Evolutionary conservation across 805 yeast genomes (phyloP).

Genomic region (Tetrapisispora pingtungensis): DNA sequence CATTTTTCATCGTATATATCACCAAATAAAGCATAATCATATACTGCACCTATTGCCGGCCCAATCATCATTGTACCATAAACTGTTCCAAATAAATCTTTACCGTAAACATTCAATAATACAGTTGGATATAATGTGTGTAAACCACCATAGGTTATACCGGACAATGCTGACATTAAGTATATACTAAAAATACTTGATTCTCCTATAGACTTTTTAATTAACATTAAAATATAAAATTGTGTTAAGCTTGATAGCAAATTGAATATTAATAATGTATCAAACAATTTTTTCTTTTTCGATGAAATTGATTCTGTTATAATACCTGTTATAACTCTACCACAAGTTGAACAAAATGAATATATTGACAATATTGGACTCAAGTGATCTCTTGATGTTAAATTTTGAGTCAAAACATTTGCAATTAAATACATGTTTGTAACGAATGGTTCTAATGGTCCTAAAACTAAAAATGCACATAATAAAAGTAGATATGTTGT

Average conservation of each 20-base stretch:
- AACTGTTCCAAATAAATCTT: constrained; percentile 78
- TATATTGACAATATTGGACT: constrained; percentile 43
- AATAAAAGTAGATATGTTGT: constrained; percentile 55
- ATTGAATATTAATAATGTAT: constrained; percentile 27
- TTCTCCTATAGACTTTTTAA: constrained; percentile 14
- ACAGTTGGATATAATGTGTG: constrained; percentile 83
- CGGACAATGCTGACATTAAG: constrained; percentile 42
- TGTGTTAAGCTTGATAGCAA: constrained; percentile 32
- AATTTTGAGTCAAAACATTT: constrained; percentile 22
- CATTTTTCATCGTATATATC: constrained; percentile 40
- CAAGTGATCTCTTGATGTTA: constrained; percentile 9
- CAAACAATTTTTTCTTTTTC: constrained; percentile 22
- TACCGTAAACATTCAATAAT: constrained; percentile 78
- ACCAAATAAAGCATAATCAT: constrained; percentile 65
- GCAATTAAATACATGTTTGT: constrained; percentile 73
- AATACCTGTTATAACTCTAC: constrained; percentile 60
- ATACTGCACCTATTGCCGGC: constrained; percentile 71
- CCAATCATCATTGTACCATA: constrained; percentile 88
- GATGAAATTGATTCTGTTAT: constrained; percentile 49
- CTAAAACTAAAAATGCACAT: constrained; percentile 58
- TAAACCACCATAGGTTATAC: constrained; percentile 69
- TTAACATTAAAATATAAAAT: constrained; percentile 16
- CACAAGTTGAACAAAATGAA: constrained; percentile 60
- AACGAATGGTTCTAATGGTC: constrained; percentile 78
- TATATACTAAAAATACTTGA: constrained; percentile 9